Evolutionary conservation across 2,329 filamentous ascomycete species (phyloP).

Genomic region (Coniochaeta ligniaria): DNA sequence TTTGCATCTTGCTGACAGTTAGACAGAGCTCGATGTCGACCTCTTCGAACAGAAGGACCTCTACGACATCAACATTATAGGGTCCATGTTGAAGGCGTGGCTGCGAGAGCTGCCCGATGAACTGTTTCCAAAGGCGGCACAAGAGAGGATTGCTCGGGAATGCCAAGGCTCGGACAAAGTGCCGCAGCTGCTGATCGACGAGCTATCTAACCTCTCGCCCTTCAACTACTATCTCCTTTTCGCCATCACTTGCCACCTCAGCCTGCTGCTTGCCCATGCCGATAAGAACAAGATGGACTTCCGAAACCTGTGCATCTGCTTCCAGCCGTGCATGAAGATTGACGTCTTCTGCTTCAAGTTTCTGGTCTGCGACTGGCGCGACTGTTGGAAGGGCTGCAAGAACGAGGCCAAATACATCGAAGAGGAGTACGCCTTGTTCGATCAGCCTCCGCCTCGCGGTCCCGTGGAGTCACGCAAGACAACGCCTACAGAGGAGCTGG

Average conservation of each 20-base stretch:
- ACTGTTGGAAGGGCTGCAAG: conserved; percentile 95
- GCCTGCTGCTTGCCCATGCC: conserved; percentile 80
- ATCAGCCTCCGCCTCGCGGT: conserved; percentile 45
- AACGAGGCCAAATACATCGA: conserved; percentile 77
- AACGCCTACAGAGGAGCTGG: conserved; percentile 7
- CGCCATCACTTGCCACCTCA: conserved; percentile 93
- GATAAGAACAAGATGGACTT: conserved; percentile 99
- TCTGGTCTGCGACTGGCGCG: conserved; percentile 88
- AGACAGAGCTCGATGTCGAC: conserved; percentile 74
- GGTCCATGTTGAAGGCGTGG: conserved; percentile 95
- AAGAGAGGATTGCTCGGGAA: conserved; percentile 73
- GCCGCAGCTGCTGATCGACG: conserved; percentile 80
- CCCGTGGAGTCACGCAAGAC: conserved; percentile 17
- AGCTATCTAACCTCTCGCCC: conserved; percentile 86
- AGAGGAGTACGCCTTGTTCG: conserved; percentile 56
- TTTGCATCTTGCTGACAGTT: neutral
- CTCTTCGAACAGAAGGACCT: conserved; percentile 81
- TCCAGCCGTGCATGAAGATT: conserved; percentile 94
- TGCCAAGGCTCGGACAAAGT: conserved; percentile 73
- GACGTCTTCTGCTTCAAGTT: conserved; percentile 95
- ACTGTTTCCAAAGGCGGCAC: conserved; percentile 77
- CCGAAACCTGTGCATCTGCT: conserved; percentile 91
- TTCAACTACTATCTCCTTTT: conserved; percentile 98
- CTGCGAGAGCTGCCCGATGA: conserved; percentile 91
- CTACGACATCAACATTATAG: conserved; percentile 94